These are phyloP conservation scores for Cryphonectria naterciae DNA, from an alignment of 2,329 filamentous ascomycete genomes.

Conservation along the genomic window DNA sequence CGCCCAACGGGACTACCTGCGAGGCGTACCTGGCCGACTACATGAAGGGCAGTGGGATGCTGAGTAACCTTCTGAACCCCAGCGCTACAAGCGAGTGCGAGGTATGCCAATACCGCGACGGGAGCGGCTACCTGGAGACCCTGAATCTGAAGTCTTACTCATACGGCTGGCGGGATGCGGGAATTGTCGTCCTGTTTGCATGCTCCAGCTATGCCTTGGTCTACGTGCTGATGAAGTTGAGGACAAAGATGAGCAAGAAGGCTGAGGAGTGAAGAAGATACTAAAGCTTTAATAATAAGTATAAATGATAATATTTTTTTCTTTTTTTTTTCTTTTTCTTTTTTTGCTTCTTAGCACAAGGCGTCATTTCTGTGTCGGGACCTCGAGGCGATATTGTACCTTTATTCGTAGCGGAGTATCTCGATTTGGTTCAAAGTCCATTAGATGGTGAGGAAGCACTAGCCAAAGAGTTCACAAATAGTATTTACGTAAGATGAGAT, in stretches of 20 bases:
- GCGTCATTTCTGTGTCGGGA: too few relatives aligned
- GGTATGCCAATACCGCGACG: conserved; percentile 64
- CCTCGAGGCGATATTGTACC: too few relatives aligned
- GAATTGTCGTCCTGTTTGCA: conserved; percentile 48
- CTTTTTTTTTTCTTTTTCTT: not conserved
- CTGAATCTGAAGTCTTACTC: conserved; percentile 64
- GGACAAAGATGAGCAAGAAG: conserved; percentile 52
- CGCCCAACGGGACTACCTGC: conserved; percentile 58
- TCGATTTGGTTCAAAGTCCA: too few relatives aligned
- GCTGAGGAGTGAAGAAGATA: conserved; percentile 4
- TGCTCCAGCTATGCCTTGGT: conserved; percentile 47
- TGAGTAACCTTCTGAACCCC: conserved; percentile 62
- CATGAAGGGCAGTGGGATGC: conserved; percentile 49
- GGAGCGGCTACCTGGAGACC: conserved; percentile 62
- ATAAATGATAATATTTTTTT: not conserved
- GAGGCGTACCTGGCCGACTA: conserved; percentile 58
- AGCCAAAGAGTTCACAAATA: too few relatives aligned
- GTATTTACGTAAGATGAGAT: too few relatives aligned
- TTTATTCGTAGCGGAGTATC: too few relatives aligned
- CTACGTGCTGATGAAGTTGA: conserved; percentile 52
- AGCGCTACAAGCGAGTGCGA: conserved; percentile 57
- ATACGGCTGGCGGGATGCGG: conserved; percentile 66
- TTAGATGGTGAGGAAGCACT: too few relatives aligned
- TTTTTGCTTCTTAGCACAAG: not conserved
- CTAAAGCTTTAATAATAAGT: too few relatives aligned